Evolutionary conservation across 352 stramenopile genomes (phyloP).

Genomic region (Nothophytophthora sp.): DNA sequence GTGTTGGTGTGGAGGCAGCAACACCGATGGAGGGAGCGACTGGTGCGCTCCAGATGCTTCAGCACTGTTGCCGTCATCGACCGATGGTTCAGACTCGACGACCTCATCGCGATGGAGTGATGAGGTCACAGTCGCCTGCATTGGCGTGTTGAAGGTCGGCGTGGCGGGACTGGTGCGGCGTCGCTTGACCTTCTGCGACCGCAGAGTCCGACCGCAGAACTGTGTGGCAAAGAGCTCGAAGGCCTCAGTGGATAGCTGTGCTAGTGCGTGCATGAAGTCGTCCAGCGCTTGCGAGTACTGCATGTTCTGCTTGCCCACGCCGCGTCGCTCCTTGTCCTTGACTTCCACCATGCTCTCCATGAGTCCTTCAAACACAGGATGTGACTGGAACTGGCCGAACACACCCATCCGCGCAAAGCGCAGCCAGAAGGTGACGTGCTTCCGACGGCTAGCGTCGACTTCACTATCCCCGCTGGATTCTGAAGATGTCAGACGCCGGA

Average conservation of each 20-base stretch:
- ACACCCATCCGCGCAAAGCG: slow-evolving; percentile 73
- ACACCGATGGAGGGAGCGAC: slow-evolving; percentile 5
- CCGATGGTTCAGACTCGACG: not conserved
- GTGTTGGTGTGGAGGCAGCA: slow-evolving; percentile 12
- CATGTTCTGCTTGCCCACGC: slow-evolving; percentile 88
- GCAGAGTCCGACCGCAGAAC: slow-evolving; percentile 72
- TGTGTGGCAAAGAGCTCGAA: slow-evolving; percentile 79
- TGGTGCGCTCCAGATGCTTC: slow-evolving; percentile 3
- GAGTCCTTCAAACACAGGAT: slow-evolving; percentile 75
- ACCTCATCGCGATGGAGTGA: not conserved
- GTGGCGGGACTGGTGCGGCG: slow-evolving; percentile 16
- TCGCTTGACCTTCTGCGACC: slow-evolving; percentile 77
- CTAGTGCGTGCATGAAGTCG: slow-evolving; percentile 69
- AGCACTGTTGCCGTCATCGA: slow-evolving; percentile 10
- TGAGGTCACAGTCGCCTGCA: not conserved
- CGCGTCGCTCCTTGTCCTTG: slow-evolving; percentile 80
- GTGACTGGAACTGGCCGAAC: slow-evolving; percentile 67
- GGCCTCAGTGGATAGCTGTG: slow-evolving; percentile 64
- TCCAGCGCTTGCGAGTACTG: slow-evolving; percentile 73
- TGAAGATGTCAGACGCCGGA: slow-evolving; percentile 35
- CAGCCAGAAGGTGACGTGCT: slow-evolving; percentile 67
- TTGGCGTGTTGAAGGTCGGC: not conserved
- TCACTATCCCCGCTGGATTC: slow-evolving; percentile 6
- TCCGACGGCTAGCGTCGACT: slow-evolving; percentile 23
- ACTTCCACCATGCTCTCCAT: slow-evolving; percentile 82